These are phyloP conservation scores for Trichoderma afroharzianum DNA, from an alignment of 2,329 filamentous ascomycete genomes.

Conservation along the genomic window DNA sequence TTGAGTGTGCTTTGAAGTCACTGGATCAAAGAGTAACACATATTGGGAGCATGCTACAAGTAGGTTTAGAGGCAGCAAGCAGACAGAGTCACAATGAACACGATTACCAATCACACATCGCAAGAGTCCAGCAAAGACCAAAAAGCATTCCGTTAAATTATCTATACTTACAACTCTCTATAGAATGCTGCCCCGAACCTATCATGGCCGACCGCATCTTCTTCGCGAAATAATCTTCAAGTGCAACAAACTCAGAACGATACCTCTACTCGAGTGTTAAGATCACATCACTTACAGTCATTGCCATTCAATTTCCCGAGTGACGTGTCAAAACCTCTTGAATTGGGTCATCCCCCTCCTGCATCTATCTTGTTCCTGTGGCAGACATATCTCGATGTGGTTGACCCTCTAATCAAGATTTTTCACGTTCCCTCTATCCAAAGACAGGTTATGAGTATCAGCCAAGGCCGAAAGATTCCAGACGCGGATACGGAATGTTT, in stretches of 20 bases:
- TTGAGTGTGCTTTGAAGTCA: not conserved
- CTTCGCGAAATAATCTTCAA: not conserved
- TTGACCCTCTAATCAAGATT: slow-evolving; percentile 20
- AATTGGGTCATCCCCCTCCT: slow-evolving; percentile 2
- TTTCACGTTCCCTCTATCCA: slow-evolving; percentile 19
- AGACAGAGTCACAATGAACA: not conserved
- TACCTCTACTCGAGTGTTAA: not conserved
- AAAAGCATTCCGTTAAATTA: not conserved
- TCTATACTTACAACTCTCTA: not conserved
- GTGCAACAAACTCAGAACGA: not conserved
- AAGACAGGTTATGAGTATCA: slow-evolving; percentile 1
- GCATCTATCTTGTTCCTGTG: slow-evolving; percentile 11
- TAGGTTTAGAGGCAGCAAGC: not conserved
- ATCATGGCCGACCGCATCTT: not conserved
- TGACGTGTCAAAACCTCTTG: not conserved
- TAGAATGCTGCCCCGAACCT: not conserved
- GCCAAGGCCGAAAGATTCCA: not conserved
- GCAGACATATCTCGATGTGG: slow-evolving; percentile 18
- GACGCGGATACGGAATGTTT: slow-evolving; percentile 15
- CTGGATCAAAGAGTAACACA: not conserved
- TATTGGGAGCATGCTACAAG: not conserved
- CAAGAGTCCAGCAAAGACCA: not conserved
- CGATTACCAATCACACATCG: not conserved
- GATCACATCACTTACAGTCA: not conserved
- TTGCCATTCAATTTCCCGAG: not conserved